Base-by-base conservation (phyloP, 208 protist genomes). In the Herpetomonas samuelpessoai region DNA sequence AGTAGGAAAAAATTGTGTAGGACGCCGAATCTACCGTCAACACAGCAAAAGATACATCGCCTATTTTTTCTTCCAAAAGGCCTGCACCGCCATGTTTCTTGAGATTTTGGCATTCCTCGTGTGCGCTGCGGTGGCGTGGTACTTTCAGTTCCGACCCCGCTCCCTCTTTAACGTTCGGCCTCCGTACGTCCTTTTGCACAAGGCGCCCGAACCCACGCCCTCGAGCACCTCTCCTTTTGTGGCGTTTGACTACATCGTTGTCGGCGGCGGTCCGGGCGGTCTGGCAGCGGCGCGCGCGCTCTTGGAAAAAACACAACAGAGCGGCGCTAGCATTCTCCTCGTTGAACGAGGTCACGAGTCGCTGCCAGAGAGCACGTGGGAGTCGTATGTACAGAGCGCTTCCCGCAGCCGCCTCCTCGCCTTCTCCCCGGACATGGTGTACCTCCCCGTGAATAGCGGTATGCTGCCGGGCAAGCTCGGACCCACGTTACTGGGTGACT, bases 221-320 rank as follows among this genome's bases (percentile, higher is more conserved):
- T 6, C 35, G 35, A 41, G 9, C 9, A 6, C 6, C 35, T n/a
- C n/a, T n/a, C n/a, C n/a, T n/a, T 41, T 41, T 41, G 35, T 18
- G 9, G 6, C 62, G 3, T 56, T 71, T n/a, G 88, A 95, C 50
- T 95, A 88, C 59, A 71, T 91, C 10, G 72, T 95, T 22, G 59
- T 95, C 26, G 88, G 88, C 27, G 88, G 53, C n/a, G 88, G 88
- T 4, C 71, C 79, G 45, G 88, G 80, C 6, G 88, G 88, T 6
- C 64, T 95, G 18, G 70, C 85, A 3, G 88, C 88, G 21, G 71
- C 62, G 0, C 62, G 68, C 0, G 41, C 47, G 12, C 49, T 95
- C n/a, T 57, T 92, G 3, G 35, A 72, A 27, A n/a, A 25, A 18
- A 60, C 62, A 2, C 35, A 28, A 4, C 2, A 24, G 51, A 55